Percentiles rank a stretch among this genome's conserved stretches.
Conservation (phyloP, 306 rosid genomes). For the Luffa acutangula region DNA sequence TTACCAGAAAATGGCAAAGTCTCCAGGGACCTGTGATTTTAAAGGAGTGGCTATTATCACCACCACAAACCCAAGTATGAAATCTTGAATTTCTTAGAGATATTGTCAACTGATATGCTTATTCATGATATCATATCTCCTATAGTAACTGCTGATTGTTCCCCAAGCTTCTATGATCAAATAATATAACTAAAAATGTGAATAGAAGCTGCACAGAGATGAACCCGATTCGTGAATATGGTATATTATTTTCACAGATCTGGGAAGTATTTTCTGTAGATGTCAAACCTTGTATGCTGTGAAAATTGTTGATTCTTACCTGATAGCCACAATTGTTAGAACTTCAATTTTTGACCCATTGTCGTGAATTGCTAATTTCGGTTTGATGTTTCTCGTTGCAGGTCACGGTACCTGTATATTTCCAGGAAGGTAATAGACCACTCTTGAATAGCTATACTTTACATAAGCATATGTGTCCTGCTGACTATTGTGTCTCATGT, state of each 20-base stretch:
- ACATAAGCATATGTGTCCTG: background rate
- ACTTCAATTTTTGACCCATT: background rate
- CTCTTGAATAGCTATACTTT: background rate
- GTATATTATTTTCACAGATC: background rate
- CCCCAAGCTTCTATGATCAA: background rate
- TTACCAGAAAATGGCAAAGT: slow-evolving; percentile 70
- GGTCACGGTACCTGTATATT: slow-evolving; percentile 9
- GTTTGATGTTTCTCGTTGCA: background rate
- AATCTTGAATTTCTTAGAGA: background rate
- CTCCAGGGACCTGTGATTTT: slow-evolving; percentile 82
- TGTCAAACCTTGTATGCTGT: background rate
- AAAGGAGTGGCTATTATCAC: slow-evolving; percentile 83
- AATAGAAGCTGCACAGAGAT: background rate
- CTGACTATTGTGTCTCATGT: background rate
- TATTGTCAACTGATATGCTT: background rate
- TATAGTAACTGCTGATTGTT: background rate
- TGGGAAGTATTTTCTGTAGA: background rate
- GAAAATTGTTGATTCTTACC: background rate
- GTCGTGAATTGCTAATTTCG: background rate
- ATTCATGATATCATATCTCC: background rate
- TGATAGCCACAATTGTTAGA: background rate
- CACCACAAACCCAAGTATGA: slow-evolving; percentile 82
- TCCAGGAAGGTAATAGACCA: background rate
- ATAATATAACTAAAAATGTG: background rate
- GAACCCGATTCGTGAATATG: background rate